Evolutionary conservation across 179 eudicot species (phyloP), one percentile per base, ranked within the genome.

Genomic region (Silene vulgaris): DNA sequence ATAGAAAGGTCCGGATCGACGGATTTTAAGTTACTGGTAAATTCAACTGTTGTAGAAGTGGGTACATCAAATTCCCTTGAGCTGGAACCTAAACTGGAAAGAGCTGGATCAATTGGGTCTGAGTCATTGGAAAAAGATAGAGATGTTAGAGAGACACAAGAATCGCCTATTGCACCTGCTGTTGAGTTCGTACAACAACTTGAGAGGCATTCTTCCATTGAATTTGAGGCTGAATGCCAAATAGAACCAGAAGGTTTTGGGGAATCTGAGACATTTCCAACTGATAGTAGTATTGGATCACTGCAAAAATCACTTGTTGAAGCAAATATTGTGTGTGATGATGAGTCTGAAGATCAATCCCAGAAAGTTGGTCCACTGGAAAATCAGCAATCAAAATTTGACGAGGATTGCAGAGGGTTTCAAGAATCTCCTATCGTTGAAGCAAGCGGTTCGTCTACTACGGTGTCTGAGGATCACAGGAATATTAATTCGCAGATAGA

Each of bases 261-360:
- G 75, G 77, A 73, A 60, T 26, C 60, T 21, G 68, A 62, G 40
- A 19, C 26, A 13, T 20, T 60, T 52, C 63, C 8, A 9, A 29
- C 67, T 4, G 43, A 72, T 64, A 66, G 57, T 7, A 72, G 65
- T 7, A 17, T 21, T 32, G 75, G 54, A 57, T 20, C n/a, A 2
- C 23, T 75, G 28, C 73, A 43, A 32, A 65, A 80, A 28, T 14
- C 72, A 9, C 69, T 68, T 29, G 29, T 72, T 43, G 69, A 80
- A 50, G 76, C 67, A 26, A 56, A 26, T 20, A 29, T 40, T 56
- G 40, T 60, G 17, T 54, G 5, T 43, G 66, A 48, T 6, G 43
- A 65, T 20, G 72, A 52, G 26, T 78, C 56, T 45, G 76, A 72
- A 72, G 54, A 70, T 56, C 81, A 59, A 74, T 7, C 20, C 48